Evolutionary conservation across 1,139 yeast genomes (phyloP).

Genomic region (Candida pseudoviswanathii): DNA sequence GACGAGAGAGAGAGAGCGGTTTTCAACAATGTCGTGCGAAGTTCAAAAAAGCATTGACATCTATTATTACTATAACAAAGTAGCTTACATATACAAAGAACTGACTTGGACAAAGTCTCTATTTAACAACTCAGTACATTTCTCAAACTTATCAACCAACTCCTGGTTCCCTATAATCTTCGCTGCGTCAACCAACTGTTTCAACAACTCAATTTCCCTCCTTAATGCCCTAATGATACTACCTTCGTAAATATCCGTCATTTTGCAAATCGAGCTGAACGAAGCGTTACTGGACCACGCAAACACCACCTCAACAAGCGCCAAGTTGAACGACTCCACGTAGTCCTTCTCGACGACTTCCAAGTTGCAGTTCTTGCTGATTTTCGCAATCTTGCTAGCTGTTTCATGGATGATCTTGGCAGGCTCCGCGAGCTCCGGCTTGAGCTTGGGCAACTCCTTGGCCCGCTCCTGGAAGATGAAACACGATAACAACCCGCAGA

Average conservation of each 20-base stretch:
- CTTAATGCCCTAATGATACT: slow-evolving; percentile 92
- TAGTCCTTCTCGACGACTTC: slow-evolving; percentile 90
- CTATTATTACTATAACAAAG: neutral
- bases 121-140: slow-evolving; percentile 80
- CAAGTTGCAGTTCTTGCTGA: slow-evolving; percentile 84
- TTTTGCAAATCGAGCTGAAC: slow-evolving; percentile 94
- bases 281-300: slow-evolving; percentile 98
- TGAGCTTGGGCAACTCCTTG: slow-evolving; percentile 81
- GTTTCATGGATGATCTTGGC: slow-evolving; percentile 82
- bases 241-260: slow-evolving; percentile 99
- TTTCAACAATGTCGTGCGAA: neutral
- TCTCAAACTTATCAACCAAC: slow-evolving; percentile 85
- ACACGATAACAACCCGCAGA: slow-evolving; percentile 89
- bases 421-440: slow-evolving; percentile 89
- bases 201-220: slow-evolving; percentile 86
- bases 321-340: slow-evolving; percentile 86
- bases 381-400: slow-evolving; percentile 87
- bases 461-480: slow-evolving; percentile 97
- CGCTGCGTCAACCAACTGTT: slow-evolving; percentile 89
- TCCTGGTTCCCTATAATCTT: slow-evolving; percentile 89
- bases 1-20: neutral
- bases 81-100: slow-evolving; percentile 66
- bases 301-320: slow-evolving; percentile 93
- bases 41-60: neutral
- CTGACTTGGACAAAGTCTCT: slow-evolving; percentile 98